Evolutionary conservation across 768 basidiomycete species (phyloP), one percentile per base, ranked within the genome.

Genomic region (Boletales sp.): DNA sequence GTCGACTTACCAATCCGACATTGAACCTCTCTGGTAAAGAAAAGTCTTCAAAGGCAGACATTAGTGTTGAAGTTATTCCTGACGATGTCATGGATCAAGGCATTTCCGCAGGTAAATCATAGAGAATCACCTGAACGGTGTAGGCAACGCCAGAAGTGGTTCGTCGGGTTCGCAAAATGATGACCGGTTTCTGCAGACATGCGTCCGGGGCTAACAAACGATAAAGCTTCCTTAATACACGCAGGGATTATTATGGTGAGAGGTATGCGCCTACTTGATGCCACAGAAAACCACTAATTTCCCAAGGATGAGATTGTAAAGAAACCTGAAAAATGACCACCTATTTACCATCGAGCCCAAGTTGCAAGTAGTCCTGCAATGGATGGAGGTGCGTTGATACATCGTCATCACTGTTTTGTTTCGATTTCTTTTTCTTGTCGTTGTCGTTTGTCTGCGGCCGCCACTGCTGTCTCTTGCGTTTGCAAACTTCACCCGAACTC

Each of bases 121-220:
- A 11, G 8, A 8, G 17, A 56, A 62, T 30, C 55, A 81, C 89
- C 84, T 40, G 87, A 83, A 38, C 73, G 72, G 56, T 86, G 73
- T 1, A 94, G 72, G 51, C 86, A 87, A 39, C 68, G 71, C 86
- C 87, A 92, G 65, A 92, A 92, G 54, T 90, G 88, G 59, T 94
- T 93, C 3, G 83, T 83, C 0, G 83, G 83, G 59, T 86, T 81
- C 1, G 83, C 86, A 57, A 83, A 94, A 63, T 93, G 90, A 63
- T 89, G 86, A 0, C 90, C 90, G 3, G 74, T 72, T 49, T 74
- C 73, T 0, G 86, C 83, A 0, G 89, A 90, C 62, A 71, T 76
- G 54, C 76, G 66, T 2, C 88, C 90, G 3, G 86, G 86, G 59
- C 85, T 90, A 45, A 43, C 1, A 30, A 10, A 15, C 3, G n/a